A percentile compares a stretch with the other conserved stretches of the same genome.
These are phyloP conservation scores for Ogataea allantospora DNA, from an alignment of 805 yeast genomes.

Conservation along the genomic window DNA sequence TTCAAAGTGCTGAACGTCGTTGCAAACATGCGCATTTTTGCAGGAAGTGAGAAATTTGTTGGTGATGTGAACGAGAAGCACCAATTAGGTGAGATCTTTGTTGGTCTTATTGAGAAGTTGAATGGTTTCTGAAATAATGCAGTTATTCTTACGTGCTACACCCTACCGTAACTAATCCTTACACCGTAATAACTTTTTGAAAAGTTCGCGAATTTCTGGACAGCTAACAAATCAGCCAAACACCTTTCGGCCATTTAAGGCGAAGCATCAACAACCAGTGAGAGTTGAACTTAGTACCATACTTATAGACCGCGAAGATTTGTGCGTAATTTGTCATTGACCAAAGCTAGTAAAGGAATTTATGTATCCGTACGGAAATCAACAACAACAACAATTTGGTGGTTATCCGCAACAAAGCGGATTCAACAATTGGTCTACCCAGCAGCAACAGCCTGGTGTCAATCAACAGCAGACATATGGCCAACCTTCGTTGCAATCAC, in stretches of 20 bases:
- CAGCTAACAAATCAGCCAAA: constrained; percentile 15
- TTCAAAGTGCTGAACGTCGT: constrained; percentile 28
- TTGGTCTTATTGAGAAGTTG: constrained; percentile 24
- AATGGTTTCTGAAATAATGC: constrained; percentile 20
- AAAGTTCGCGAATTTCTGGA: constrained; percentile 14
- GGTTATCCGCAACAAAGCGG: constrained; percentile 27
- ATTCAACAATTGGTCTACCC: constrained; percentile 31
- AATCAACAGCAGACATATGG: constrained; percentile 28
- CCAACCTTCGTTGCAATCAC: constrained; percentile 28
- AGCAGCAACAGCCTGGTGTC: constrained; percentile 28
- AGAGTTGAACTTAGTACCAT: neutral
- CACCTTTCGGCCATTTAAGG: neutral
- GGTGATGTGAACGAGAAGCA: constrained; percentile 19
- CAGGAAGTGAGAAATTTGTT: constrained; percentile 21
- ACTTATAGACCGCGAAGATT: neutral
- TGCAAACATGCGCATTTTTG: constrained; percentile 33
- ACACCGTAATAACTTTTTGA: constrained; percentile 1
- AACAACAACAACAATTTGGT: constrained; percentile 25
- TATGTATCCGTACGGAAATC: constrained; percentile 30
- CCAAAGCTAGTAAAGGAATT: neutral
- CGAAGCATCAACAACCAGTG: neutral
- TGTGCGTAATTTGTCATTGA: neutral
- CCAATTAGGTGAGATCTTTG: constrained; percentile 26
- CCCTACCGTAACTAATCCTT: constrained; percentile 1
- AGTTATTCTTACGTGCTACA: neutral